Evolutionary conservation across 352 stramenopile species (phyloP).

Genomic region (Globisporangium acanthophoron): DNA sequence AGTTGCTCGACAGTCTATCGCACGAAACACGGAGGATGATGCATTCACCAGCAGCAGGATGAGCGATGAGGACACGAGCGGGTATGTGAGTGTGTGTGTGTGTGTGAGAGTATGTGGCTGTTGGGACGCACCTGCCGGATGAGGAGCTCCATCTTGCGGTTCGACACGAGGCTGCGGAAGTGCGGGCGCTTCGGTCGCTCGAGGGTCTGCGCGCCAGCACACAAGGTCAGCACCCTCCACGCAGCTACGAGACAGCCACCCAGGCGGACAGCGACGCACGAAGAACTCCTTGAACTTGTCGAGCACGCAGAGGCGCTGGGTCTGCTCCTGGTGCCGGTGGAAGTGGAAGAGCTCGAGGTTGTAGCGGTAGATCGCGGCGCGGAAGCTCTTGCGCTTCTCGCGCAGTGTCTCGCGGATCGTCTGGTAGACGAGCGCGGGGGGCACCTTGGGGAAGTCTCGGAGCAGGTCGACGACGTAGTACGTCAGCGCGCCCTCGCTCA

Average conservation of each 20-base stretch:
- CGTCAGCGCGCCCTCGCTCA: slow-evolving; percentile 33
- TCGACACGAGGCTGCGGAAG: slow-evolving; percentile 59
- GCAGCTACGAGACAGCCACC: not conserved
- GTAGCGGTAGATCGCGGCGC: slow-evolving; percentile 59
- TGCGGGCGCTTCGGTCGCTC: slow-evolving; percentile 39
- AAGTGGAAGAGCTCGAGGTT: slow-evolving; percentile 50
- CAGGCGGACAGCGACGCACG: slow-evolving; percentile 18
- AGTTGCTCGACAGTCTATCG: slow-evolving; percentile 45
- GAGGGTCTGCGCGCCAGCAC: slow-evolving; percentile 20
- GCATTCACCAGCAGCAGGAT: not conserved
- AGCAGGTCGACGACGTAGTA: slow-evolving; percentile 70
- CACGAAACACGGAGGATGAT: no score
- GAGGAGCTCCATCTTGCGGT: slow-evolving; percentile 53
- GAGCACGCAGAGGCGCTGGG: slow-evolving; percentile 42
- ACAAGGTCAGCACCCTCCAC: not conserved
- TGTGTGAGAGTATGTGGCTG: not conserved
- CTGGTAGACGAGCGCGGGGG: slow-evolving; percentile 29
- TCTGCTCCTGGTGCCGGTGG: slow-evolving; percentile 44
- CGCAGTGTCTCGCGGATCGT: slow-evolving; percentile 48
- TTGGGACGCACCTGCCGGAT: slow-evolving; percentile 30
- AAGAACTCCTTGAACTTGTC: slow-evolving; percentile 72
- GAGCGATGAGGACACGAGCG: no score
- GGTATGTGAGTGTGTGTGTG: not conserved
- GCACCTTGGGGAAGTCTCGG: slow-evolving; percentile 47
- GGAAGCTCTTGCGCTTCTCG: slow-evolving; percentile 54